phyloP scores from a whole-genome alignment of 2,329 filamentous ascomycete genomes.

The Ambrosiella cleistominuta region DNA sequence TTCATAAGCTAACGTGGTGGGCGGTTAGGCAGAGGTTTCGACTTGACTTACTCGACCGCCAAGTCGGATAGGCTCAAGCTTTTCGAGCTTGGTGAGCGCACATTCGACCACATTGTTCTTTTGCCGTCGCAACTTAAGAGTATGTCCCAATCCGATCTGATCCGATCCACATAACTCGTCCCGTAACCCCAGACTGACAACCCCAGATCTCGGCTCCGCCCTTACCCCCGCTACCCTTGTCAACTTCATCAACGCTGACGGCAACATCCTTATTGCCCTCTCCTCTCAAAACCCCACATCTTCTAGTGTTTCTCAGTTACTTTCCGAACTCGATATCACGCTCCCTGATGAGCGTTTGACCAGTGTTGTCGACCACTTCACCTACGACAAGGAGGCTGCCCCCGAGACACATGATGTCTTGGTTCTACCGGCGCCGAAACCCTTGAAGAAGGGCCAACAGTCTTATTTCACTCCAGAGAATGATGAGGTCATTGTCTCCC shows the following conservation, averaged over 20 bases:
- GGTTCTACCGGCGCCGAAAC: constrained; percentile 51
- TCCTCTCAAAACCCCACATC: constrained; percentile 55
- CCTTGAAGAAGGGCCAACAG: constrained; percentile 50
- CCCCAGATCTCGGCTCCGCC: constrained; percentile 63
- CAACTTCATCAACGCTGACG: constrained; percentile 78
- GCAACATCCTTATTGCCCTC: constrained; percentile 78
- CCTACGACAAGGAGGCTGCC: constrained; percentile 64
- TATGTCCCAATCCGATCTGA: constrained; percentile 21
- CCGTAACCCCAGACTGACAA: background rate
- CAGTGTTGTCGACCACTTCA: constrained; percentile 87
- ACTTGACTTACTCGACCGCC: constrained; percentile 64
- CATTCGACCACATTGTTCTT: constrained; percentile 80
- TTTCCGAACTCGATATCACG: constrained; percentile 74
- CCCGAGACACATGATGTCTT: constrained; percentile 77
- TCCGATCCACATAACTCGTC: background rate
- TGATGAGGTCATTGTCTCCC: constrained; percentile 54
- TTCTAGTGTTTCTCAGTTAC: constrained; percentile 55
- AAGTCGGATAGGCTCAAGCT: constrained; percentile 62
- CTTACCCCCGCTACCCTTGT: constrained; percentile 73
- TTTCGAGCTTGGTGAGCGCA: constrained; percentile 71
- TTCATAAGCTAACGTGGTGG: background rate
- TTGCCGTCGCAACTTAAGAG: constrained; percentile 84
- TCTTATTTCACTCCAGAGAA: constrained; percentile 55
- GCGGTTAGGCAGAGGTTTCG: constrained; percentile 57
- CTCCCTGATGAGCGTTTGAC: constrained; percentile 74